Conservation (phyloP, 2,329 filamentous ascomycete species). For the Epichloe gansuensis region DNA sequence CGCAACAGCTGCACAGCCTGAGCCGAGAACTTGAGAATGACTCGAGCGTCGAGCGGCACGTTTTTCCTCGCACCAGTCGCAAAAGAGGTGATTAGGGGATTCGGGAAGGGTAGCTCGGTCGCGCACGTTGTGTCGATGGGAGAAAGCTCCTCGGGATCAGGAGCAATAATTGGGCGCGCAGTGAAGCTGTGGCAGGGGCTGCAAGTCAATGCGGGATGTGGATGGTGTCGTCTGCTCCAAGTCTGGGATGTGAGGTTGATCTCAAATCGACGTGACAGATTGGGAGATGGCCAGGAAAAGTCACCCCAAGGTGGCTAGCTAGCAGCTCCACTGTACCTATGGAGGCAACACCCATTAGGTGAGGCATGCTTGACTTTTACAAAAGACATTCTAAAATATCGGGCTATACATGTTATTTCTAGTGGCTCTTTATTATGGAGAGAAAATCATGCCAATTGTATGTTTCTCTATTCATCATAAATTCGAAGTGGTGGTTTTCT, state of each 20-base stretch:
- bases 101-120: not conserved
- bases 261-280: conserved; percentile 8
- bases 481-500: not conserved
- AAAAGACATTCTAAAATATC: too few relatives aligned
- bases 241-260: conserved; percentile 1
- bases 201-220: conserved; percentile 1
- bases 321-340: conserved; percentile 5
- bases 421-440: not conserved
- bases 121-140: not conserved
- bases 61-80: not conserved
- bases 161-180: not conserved
- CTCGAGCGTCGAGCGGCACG: not conserved
- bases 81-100: not conserved
- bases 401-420: not conserved
- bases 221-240: not conserved
- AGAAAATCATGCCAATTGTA: not conserved
- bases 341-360: conserved; percentile 1
- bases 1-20: not conserved
- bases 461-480: not conserved
- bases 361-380: not conserved
- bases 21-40: not conserved
- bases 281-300: conserved; percentile 9
- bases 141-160: not conserved
- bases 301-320: conserved; percentile 9
- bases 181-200: not conserved